Percentiles rank a stretch among this genome's conserved stretches.
Conservation (phyloP, 768 basidiomycete species). For the Leccinum truebloodii region DNA sequence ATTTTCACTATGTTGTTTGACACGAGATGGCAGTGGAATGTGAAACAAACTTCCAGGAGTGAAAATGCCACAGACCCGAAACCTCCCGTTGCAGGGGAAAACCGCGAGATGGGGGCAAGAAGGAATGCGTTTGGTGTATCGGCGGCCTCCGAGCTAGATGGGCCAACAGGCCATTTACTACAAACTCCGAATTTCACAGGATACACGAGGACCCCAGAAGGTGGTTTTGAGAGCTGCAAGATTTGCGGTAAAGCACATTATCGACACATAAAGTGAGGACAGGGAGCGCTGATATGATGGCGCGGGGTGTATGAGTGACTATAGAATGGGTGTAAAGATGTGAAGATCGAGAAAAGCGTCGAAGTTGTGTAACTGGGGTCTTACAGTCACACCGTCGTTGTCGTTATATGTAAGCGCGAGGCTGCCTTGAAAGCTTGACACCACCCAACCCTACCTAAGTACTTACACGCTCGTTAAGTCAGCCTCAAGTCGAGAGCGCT, state of each 20-base stretch:
- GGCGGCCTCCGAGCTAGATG: too few relatives aligned
- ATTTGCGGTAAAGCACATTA: too few relatives aligned
- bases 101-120: too few relatives aligned
- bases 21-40: background rate
- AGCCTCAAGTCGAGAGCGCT: background rate
- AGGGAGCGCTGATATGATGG: too few relatives aligned
- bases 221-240: background rate
- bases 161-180: too few relatives aligned
- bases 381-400: background rate
- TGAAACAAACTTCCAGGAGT: background rate
- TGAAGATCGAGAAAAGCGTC: background rate
- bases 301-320: background rate
- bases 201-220: slow-evolving; percentile 4
- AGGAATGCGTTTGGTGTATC: background rate
- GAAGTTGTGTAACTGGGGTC: slow-evolving; percentile 2
- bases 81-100: background rate
- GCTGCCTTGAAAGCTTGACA: background rate
- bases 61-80: background rate
- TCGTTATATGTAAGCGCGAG: background rate
- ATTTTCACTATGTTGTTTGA: too few relatives aligned
- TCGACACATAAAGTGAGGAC: background rate
- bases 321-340: background rate
- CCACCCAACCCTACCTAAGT: background rate
- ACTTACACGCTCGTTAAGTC: slow-evolving; percentile 15
- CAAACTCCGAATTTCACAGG: background rate